Evolutionary conservation across 108 stramenopile genomes (phyloP).

Genomic region (Cyclotella sp.): DNA sequence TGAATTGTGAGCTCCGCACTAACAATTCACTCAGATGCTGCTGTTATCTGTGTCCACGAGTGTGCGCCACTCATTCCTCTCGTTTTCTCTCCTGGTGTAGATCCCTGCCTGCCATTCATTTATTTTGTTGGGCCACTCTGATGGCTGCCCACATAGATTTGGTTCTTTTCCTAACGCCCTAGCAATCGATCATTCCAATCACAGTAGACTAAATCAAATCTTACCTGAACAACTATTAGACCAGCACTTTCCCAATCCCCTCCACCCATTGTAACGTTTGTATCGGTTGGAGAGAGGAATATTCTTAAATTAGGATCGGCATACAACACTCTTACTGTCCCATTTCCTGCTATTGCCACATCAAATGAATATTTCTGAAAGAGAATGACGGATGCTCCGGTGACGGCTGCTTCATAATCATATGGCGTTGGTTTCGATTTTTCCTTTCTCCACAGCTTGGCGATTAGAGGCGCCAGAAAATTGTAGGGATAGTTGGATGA

Average conservation of each 20-base stretch:
- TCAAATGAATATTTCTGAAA: slow-evolving; percentile 27
- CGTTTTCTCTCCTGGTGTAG: no score
- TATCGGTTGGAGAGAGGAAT: slow-evolving; percentile 43
- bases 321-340: slow-evolving; percentile 42
- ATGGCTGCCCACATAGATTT: no score
- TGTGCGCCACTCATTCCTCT: no score
- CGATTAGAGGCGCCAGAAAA: slow-evolving; percentile 23
- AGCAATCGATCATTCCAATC: slow-evolving; percentile 34
- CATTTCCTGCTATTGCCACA: slow-evolving; percentile 39
- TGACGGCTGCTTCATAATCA: slow-evolving; percentile 46
- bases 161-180: neutral
- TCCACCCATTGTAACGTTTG: slow-evolving; percentile 36
- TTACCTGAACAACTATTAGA: slow-evolving; percentile 48
- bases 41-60: no score
- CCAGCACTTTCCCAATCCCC: slow-evolving; percentile 46
- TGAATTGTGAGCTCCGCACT: no score
- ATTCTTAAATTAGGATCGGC: slow-evolving; percentile 43
- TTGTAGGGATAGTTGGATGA: slow-evolving; percentile 19
- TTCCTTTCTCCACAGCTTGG: neutral
- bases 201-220: slow-evolving; percentile 39
- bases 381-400: slow-evolving; percentile 37
- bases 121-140: neutral
- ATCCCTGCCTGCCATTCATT: no score
- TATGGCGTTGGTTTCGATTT: slow-evolving; percentile 29
- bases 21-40: no score